phyloP scores from a whole-genome alignment of 2,329 filamentous ascomycete genomes.

The Paracoccidioides brasiliensis region DNA sequence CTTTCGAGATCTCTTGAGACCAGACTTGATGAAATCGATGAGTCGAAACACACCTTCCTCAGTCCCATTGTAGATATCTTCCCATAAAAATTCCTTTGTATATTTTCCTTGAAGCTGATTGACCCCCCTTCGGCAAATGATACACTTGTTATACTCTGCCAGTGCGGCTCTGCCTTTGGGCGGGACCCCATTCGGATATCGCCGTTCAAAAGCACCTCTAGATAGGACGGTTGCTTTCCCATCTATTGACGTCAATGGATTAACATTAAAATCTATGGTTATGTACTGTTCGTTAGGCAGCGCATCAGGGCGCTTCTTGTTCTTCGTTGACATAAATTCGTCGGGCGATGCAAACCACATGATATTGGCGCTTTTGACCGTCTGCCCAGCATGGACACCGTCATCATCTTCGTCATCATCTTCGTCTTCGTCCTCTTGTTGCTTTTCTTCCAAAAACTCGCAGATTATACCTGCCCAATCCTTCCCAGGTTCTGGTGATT shows the following conservation, averaged over 20 bases:
- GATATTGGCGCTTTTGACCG: conserved; percentile 64
- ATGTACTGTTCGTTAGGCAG: conserved; percentile 85
- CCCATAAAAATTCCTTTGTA: conserved; percentile 85
- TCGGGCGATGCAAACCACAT: conserved; percentile 88
- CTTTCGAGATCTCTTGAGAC: conserved; percentile 54
- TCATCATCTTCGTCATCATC: conserved; percentile 55
- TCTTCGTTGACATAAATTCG: conserved; percentile 71
- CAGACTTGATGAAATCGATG: conserved; percentile 51
- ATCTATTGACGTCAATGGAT: conserved; percentile 78
- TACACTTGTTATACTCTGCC: conserved; percentile 68
- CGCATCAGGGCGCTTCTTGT: conserved; percentile 70
- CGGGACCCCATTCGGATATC: conserved; percentile 62
- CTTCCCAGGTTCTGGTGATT: conserved; percentile 73
- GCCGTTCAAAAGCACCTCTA: conserved; percentile 49
- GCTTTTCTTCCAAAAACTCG: conserved; percentile 62
- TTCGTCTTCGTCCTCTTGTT: conserved; percentile 57
- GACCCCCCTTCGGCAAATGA: conserved; percentile 79
- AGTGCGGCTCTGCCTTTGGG: conserved; percentile 48
- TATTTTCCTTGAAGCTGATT: conserved; percentile 82
- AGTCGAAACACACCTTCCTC: conserved; percentile 53
- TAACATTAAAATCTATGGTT: conserved; percentile 73
- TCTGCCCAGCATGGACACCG: conserved; percentile 5
- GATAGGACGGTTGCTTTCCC: conserved; percentile 77
- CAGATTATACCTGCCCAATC: conserved; percentile 87
- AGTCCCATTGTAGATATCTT: conserved; percentile 61